A percentile compares a stretch with the other conserved stretches of the same genome.
Conservation (phyloP, 2,329 filamentous ascomycete species). For the Epichloe uncinata region DNA sequence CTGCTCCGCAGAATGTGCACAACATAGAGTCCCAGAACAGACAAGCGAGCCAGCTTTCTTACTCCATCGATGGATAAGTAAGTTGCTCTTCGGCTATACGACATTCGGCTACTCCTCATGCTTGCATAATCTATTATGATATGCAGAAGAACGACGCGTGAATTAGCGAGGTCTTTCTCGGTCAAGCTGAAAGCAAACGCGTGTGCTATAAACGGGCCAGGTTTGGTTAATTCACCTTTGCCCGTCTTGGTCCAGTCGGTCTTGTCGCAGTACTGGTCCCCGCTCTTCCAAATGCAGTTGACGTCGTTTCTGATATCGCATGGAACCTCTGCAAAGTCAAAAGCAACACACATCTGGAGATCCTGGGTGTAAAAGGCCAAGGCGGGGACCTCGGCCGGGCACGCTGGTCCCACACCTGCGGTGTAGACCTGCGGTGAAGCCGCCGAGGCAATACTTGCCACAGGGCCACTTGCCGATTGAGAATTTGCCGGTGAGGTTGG, state of each 20-base stretch:
- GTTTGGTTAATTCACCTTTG: not conserved
- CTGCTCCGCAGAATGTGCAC: not conserved
- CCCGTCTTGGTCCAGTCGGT: slow-evolving; percentile 3
- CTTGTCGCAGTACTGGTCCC: slow-evolving; percentile 8
- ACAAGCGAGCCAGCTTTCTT: not conserved
- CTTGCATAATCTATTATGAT: not conserved
- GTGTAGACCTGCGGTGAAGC: slow-evolving; percentile 4
- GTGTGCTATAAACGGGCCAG: too few species aligned
- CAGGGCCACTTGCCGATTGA: slow-evolving; percentile 11
- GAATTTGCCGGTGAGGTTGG: slow-evolving; percentile 7
- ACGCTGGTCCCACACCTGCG: slow-evolving; percentile 7
- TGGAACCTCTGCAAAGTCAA: slow-evolving; percentile 9
- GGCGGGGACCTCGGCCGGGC: slow-evolving; percentile 7
- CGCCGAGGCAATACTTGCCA: slow-evolving; percentile 10
- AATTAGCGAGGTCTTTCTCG: not conserved
- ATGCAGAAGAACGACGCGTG: too few species aligned
- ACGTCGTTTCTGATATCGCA: slow-evolving; percentile 8
- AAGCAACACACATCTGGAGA: slow-evolving; percentile 8
- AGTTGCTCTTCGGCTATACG: not conserved
- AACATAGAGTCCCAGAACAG: not conserved
- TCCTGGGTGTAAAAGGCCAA: slow-evolving; percentile 9
- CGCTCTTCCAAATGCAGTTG: slow-evolving; percentile 10
- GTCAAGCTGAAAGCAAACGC: too few species aligned
- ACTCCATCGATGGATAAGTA: not conserved
- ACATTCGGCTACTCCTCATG: not conserved